A percentile compares a stretch with the other conserved stretches of the same genome.
These are phyloP conservation scores for Carpinus viminea DNA, from an alignment of 306 rosid species.

Conservation along the genomic window DNA sequence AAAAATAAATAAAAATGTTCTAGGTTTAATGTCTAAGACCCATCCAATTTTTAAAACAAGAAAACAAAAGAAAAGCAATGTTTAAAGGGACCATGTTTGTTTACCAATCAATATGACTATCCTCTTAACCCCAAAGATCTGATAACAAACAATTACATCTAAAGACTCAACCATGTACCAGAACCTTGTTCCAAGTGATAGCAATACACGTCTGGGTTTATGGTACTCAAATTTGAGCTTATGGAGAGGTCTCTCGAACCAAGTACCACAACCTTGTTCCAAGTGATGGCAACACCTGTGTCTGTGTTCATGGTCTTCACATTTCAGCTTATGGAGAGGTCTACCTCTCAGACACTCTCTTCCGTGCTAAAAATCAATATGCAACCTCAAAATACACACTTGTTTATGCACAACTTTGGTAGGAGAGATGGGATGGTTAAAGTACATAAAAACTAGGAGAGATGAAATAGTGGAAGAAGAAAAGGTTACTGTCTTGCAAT, in stretches of 20 bases:
- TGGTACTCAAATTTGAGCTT: neutral
- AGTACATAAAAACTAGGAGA: neutral
- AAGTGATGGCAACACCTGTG: neutral
- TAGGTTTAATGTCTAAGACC: constrained; percentile 1
- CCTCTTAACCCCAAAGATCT: neutral
- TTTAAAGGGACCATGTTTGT: neutral
- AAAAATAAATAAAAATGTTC: no score
- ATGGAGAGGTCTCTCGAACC: neutral
- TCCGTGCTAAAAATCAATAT: neutral
- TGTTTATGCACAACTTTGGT: neutral
- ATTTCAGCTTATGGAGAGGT: neutral
- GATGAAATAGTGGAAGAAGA: constrained; percentile 2
- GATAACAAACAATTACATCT: neutral
- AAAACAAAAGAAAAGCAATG: neutral
- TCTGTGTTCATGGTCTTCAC: neutral
- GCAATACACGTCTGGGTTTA: neutral
- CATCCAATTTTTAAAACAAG: neutral
- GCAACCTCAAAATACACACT: neutral
- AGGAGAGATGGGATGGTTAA: neutral
- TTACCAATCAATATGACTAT: neutral
- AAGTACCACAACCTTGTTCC: neutral
- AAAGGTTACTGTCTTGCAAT: neutral
- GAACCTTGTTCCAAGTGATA: neutral
- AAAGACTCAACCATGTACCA: neutral
- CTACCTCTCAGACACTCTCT: neutral